Evolutionary conservation across 2,329 filamentous ascomycete genomes (phyloP), one percentile per base, ranked within the genome.

Genomic region (Penicillium digitatum): DNA sequence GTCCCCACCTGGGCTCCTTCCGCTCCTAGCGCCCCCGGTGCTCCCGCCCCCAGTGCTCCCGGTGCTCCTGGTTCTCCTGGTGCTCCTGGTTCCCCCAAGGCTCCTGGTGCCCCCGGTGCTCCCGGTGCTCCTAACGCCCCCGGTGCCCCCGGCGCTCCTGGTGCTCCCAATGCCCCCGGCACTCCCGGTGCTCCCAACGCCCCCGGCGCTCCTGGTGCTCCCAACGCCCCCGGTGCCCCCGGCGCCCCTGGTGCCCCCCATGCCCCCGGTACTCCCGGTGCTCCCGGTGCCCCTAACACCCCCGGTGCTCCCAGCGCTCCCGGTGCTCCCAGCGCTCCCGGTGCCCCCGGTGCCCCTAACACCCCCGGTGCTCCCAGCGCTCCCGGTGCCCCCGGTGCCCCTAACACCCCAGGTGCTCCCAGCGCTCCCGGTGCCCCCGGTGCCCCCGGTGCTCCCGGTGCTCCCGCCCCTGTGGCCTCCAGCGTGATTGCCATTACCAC

Each of bases 401-500:
- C n/a, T n/a, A n/a, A n/a, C n/a, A n/a, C n/a, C n/a, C n/a, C n/a
- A n/a, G n/a, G n/a, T 29, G 56, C 52, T 37, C 55, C 64, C 56
- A 58, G 62, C 56, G 60, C 46, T 48, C 39, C 49, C 18, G 56
- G n/a, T n/a, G n/a, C n/a, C n/a, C n/a, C n/a, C n/a, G n/a, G n/a
- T n/a, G n/a, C 48, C 43, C 45, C 38, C n/a, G 24, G 37, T 16
- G 47, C 57, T 49, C 42, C 40, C 35, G 34, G 43, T 18, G 59
- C 42, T 39, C 52, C 59, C 47, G 45, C 52, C 48, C 50, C 57
- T 52, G 51, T 34, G 52, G 35, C 51, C 22, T 37, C 16, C 56
- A 55, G 57, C 39, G 55, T 66, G 51, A 56, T 65, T 49, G 54
- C 64, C 48, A 35, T 67, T 57, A 66, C 66, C 62, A 68, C 66